Conservation (phyloP, 169 alveolate species). For the Besnoitia besnoiti region DNA sequence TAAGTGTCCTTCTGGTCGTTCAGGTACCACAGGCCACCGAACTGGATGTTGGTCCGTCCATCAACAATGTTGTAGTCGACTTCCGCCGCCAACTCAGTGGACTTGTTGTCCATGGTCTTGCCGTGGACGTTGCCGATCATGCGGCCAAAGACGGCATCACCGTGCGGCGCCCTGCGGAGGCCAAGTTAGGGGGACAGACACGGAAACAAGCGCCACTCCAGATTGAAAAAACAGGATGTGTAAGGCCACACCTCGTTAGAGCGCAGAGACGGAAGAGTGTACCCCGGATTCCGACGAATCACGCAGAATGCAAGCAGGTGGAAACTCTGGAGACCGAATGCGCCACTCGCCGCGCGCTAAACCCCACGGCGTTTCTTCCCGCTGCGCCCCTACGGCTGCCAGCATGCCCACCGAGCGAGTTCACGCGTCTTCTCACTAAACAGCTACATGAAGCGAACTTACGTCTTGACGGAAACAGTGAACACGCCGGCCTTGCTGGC, state of each 20-base stretch:
- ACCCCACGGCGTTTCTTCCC: too few species aligned
- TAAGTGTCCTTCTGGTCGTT: slow-evolving; percentile 52
- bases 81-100: slow-evolving; percentile 62
- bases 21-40: slow-evolving; percentile 69
- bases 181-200: not conserved
- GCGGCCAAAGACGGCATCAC: slow-evolving; percentile 47
- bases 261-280: too few species aligned
- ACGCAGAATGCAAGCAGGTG: too few species aligned
- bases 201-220: not conserved
- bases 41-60: slow-evolving; percentile 39
- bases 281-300: too few species aligned
- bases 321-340: too few species aligned
- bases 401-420: too few species aligned
- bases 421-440: too few species aligned
- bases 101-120: slow-evolving; percentile 45
- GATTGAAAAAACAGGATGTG: not conserved
- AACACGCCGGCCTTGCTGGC: slow-evolving; percentile 47
- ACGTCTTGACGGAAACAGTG: slow-evolving; percentile 55
- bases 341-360: too few species aligned
- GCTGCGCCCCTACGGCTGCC: too few species aligned
- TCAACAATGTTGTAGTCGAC: slow-evolving; percentile 57
- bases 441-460: too few species aligned
- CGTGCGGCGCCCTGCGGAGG: slow-evolving; percentile 58
- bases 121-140: slow-evolving; percentile 57
- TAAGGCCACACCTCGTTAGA: too few species aligned